Conservation (phyloP, 768 basidiomycete genomes). For the Dioszegia crocea region DNA sequence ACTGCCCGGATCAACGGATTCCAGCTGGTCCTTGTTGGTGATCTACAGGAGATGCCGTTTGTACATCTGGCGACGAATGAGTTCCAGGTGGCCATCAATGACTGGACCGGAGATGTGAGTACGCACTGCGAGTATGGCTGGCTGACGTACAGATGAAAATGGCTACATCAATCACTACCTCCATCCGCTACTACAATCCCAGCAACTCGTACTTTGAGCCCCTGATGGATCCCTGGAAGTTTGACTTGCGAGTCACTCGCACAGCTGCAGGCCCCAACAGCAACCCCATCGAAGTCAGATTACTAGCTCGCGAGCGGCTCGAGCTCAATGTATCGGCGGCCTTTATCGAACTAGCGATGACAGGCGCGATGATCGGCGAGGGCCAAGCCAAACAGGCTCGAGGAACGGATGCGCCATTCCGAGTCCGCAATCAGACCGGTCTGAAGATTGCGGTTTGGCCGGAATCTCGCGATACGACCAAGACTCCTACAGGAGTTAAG, state of each 20-base stretch:
- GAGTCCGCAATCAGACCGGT: slow-evolving; percentile 85
- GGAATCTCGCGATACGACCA: slow-evolving; percentile 61
- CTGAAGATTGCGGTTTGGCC: slow-evolving; percentile 80
- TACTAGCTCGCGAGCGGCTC: slow-evolving; percentile 75
- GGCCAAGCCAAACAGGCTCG: slow-evolving; percentile 67
- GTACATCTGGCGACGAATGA: slow-evolving; percentile 81
- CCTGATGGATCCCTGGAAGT: slow-evolving; percentile 92
- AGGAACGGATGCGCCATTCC: slow-evolving; percentile 88
- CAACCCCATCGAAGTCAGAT: slow-evolving; percentile 55
- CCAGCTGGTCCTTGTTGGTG: slow-evolving; percentile 87
- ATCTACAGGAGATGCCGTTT: slow-evolving; percentile 90
- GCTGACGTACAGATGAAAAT: slow-evolving; percentile 65
- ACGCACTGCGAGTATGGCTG: slow-evolving; percentile 27
- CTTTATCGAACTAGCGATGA: slow-evolving; percentile 78
- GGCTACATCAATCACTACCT: slow-evolving; percentile 71
- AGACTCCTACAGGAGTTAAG: slow-evolving; percentile 53
- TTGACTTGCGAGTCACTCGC: slow-evolving; percentile 59
- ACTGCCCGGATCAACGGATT: slow-evolving; percentile 85
- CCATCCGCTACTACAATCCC: slow-evolving; percentile 93
- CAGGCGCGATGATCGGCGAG: slow-evolving; percentile 67
- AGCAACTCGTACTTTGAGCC: slow-evolving; percentile 99
- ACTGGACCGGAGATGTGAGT: slow-evolving; percentile 88
- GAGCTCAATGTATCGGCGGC: slow-evolving; percentile 87
- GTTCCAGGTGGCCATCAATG: slow-evolving; percentile 74
- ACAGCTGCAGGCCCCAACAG: slow-evolving; percentile 33